These are phyloP conservation scores for Flaveria trinervia DNA, from an alignment of 129 eudicot species.

Conservation along the genomic window DNA sequence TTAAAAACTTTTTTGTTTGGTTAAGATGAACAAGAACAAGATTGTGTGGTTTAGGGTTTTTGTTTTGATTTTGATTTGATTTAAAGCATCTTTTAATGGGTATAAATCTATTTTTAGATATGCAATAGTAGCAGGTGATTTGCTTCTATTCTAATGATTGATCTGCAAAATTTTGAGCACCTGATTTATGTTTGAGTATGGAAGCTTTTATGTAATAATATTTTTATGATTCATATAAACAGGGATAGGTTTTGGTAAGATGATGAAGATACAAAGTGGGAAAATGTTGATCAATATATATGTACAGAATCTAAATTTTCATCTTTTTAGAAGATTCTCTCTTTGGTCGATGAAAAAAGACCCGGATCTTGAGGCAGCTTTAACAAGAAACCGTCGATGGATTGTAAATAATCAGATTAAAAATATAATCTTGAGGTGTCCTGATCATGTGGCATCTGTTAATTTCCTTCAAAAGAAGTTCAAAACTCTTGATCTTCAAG, in stretches of 20 bases:
- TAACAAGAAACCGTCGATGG: conserved; percentile 82
- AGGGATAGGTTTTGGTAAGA: conserved; percentile 17
- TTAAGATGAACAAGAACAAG: not conserved
- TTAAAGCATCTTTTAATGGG: not conserved
- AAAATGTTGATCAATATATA: conserved; percentile 30
- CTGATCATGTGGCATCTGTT: conserved; percentile 61
- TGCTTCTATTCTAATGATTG: not conserved
- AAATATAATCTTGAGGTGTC: conserved; percentile 69
- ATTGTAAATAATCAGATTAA: conserved; percentile 82
- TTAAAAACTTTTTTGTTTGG: not conserved
- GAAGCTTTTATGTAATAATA: not conserved
- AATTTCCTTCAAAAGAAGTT: conserved; percentile 72
- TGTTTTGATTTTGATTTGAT: not conserved
- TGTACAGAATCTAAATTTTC: conserved; percentile 27
- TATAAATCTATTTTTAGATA: not conserved
- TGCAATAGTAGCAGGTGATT: not conserved
- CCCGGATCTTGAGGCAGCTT: conserved; percentile 82
- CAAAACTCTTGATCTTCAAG: conserved; percentile 87
- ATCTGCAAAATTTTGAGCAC: not conserved
- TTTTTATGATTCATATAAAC: not conserved
- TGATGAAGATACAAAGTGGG: conserved; percentile 16
- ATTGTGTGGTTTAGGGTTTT: not conserved
- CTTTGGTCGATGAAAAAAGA: conserved; percentile 98
- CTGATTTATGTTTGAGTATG: too few relatives aligned
- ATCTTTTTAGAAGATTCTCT: conserved; percentile 46